Percentiles rank a stretch among this genome's conserved stretches.
Conservation (phyloP, 176 grass and related monocot species). For the sorghum (Sorghum bicolor) region Sorghum_bicolor_NCBIv3 NC_012873.2:51336501-51337000, state of each 20-base stretch:
- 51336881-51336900: not conserved
- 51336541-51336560: not conserved
- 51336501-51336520: not conserved
- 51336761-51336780: not conserved
- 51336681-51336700: constrained; percentile 73
- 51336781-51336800: not conserved
- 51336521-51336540: not conserved
- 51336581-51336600: not conserved
- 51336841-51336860: not conserved
- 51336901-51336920: not conserved
- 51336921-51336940: not conserved
- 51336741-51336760: constrained; percentile 29
- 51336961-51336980: too few species aligned
- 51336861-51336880: not conserved
- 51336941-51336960: too few species aligned
- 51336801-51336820: not conserved
- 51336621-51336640: not conserved
- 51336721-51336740: constrained; percentile 45
- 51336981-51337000: too few species aligned
- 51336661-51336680: constrained; percentile 48
- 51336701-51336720: constrained; percentile 62
- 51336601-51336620: not conserved
- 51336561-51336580: not conserved
- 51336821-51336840: not conserved
- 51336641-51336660: constrained; percentile 58